A percentile compares a stretch with the other conserved stretches of the same genome.
These are phyloP conservation scores for Aspergillus arachidicola DNA, from an alignment of 2,329 filamentous ascomycete species.

Conservation along the genomic window DNA sequence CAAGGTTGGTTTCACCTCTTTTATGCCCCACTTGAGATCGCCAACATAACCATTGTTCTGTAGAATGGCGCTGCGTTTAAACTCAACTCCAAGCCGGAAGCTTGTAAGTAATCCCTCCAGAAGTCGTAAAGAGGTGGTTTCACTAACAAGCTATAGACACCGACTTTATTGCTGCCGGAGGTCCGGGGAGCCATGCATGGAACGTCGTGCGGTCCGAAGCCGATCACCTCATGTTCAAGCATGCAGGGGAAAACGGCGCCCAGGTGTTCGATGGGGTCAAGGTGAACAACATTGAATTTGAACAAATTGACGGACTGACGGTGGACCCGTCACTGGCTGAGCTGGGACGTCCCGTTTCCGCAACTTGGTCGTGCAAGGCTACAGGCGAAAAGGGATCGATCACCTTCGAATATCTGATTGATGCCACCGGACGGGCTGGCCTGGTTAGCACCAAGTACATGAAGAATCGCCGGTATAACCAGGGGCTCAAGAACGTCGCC, in stretches of 20 bases:
- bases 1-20: background rate
- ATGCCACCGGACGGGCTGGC: conserved; percentile 52
- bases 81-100: background rate
- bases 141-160: background rate
- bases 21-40: too few relatives aligned
- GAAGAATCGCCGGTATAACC: conserved; percentile 52
- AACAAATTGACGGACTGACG: background rate
- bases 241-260: background rate
- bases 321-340: background rate
- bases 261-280: background rate
- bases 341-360: conserved; percentile 11
- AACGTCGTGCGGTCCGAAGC: background rate
- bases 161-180: background rate
- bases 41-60: too few relatives aligned
- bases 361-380: background rate
- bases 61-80: background rate
- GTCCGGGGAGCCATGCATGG: background rate
- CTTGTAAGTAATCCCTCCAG: too few relatives aligned
- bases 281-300: background rate
- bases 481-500: conserved; percentile 54
- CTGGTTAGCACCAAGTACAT: conserved; percentile 47
- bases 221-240: background rate
- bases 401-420: conserved; percentile 51
- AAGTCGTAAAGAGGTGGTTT: background rate
- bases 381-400: too few relatives aligned